Base-by-base conservation (phyloP, 2,329 filamentous ascomycete species). In the Penicillium psychrosexuale region DNA sequence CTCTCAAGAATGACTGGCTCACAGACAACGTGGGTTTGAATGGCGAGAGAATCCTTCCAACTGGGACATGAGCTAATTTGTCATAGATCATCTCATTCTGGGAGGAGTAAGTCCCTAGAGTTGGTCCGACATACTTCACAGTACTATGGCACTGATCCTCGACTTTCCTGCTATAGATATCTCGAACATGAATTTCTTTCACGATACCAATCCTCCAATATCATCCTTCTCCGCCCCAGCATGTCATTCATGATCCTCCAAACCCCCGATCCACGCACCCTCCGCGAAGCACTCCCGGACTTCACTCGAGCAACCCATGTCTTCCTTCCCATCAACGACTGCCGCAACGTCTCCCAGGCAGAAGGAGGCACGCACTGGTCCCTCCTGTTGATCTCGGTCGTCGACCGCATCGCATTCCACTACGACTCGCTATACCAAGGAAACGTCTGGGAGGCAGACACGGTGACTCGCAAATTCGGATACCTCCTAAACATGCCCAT, bases 351-450 rank as follows among this genome's bases (percentile, higher is more conserved):
- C 45, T 83, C 81, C 47, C 78, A 87, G 53, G 87, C 91, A n/a
- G 92, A 97, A 75, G 91, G 90, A 38, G 94, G 94, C 37, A 89
- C 88, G 3, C 94, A 99, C 72, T 99, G 94, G 94, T 96, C 91
- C 0, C 79, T 99, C 0, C 84, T 99, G 0, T 83, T 99, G 2
- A 92, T 99, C 31, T 91, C 87, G 12, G 83, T 91, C 38, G 85
- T 96, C 47, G 94, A 99, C 69, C 86, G 90, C 8, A 86, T 96
- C 2, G 90, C 93, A 0, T 99, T 99, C 73, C 94, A 99, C 78
- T 99, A 99, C 76, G 94, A 99, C 75, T 93, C 88, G 1, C 80
- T 97, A 27, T 83, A 84, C 2, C 85, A 86, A 2, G 82, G 84
- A 37, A 97, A 99, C 73, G 83, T 84, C 57, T 76, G 80, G 39